Evolutionary conservation across 1,284 basidiomycete genomes (phyloP).

Genomic region (Malassezia slooffiae): DNA sequence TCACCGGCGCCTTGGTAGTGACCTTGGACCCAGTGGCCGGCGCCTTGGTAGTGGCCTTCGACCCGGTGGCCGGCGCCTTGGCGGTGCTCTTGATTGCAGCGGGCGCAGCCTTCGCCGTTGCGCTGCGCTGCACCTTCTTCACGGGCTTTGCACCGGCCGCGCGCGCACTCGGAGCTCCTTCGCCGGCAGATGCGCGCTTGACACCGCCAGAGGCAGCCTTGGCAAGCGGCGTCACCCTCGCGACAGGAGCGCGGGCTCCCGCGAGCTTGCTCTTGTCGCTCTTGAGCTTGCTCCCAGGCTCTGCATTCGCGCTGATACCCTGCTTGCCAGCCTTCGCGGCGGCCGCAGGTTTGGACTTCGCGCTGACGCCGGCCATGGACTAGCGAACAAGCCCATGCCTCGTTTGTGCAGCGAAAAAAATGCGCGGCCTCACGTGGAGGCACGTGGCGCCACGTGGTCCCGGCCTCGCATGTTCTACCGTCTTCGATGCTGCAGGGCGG

Average conservation of each 20-base stretch:
- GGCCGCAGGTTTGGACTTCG: no score
- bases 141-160: not conserved
- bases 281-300: no score
- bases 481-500: slow-evolving; percentile 11
- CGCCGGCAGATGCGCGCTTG: no score
- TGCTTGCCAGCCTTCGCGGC: no score
- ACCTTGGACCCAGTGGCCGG: slow-evolving; percentile 15
- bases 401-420: slow-evolving; percentile 8
- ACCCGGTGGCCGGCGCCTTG: slow-evolving; percentile 17
- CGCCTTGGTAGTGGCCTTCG: slow-evolving; percentile 7
- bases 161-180: no score
- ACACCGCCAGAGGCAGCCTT: no score
- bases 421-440: slow-evolving; percentile 5
- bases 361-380: no score
- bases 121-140: not conserved
- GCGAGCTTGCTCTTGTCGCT: no score
- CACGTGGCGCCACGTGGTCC: slow-evolving; percentile 1
- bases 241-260: no score
- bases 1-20: not conserved
- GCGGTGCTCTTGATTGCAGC: slow-evolving; percentile 2
- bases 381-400: no score
- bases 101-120: not conserved
- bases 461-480: slow-evolving; percentile 16
- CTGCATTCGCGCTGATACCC: no score
- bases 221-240: no score